Evolutionary conservation across 2,329 filamentous ascomycete genomes (phyloP), one percentile per base, ranked within the genome.

Genomic region (Lachnellula willkommii): DNA sequence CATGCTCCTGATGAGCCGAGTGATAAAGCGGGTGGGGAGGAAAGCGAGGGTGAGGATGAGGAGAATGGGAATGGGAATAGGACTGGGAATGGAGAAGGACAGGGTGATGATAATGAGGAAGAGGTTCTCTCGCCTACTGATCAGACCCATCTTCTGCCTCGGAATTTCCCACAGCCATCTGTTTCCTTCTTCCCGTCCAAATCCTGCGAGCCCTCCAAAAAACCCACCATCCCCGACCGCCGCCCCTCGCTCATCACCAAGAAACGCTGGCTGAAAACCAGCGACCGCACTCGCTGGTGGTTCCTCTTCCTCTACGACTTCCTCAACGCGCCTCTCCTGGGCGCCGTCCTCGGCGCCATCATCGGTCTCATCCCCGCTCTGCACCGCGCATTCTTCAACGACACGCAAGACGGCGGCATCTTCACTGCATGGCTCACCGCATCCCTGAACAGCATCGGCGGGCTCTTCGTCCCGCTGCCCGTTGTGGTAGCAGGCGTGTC

Each of bases 401-500:
- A 76, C 12, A 76, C 76, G 8, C 68, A 79, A 7, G 71, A 84
- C 5, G 85, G 84, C 5, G 84, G 85, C 1, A 80, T 84, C 54
- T 79, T 88, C 63, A 83, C 80, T 20, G 84, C 84, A 1, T 88
- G 84, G 84, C 71, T 88, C 40, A 87, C 84, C 0, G 75, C 77
- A 0, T 79, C 80, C 0, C 70, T 88, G 20, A 77, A 81, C 60
- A 86, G 83, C 54, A 75, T 87, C 22, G 84, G 85, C 3, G 74
- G 77, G 0, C 73, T 88, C 0, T 88, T 88, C 65, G 82, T 85
- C 0, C 77, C 81, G 0, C 70, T 86, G 26, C 85, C 86, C 32
- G 81, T 88, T 15, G 77, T 88, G 15, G 77, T 88, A 0, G 83
- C 85, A 0, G 84, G 85, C 1, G 80, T 85, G n/a, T 84, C 84